Evolutionary conservation across 768 basidiomycete species (phyloP), one percentile per base, ranked within the genome.

Genomic region (Macrolepiota dolichaula): DNA sequence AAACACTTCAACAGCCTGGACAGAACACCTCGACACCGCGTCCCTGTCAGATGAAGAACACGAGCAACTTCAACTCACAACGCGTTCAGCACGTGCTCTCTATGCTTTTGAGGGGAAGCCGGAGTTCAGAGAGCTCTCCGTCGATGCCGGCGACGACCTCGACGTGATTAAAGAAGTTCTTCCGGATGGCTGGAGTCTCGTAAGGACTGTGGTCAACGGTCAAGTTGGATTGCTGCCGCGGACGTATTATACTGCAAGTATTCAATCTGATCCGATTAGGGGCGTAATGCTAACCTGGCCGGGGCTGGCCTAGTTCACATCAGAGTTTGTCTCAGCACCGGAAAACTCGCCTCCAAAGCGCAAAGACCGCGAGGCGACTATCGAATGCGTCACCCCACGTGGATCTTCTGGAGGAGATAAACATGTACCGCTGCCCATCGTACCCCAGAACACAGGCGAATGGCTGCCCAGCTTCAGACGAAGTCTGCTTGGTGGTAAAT

Each of bases 181-280:
- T 1, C 85, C 85, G 6, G 89, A 92, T 64, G 91, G 91, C 4
- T 92, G 91, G 91, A 92, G 91, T 73, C 76, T 93, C 37, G 87
- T 88, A 13, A 83, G 77, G 73, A 80, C 76, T 61, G 29, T 51
- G 19, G 72, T 66, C 11, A 75, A 71, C n/a, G 84, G 83, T 32
- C 85, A 87, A 67, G 72, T 89, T 58, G 91, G 91, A 0, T 72
- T 92, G 61, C 64, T 92, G 51, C 91, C 91, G 19, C 77, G 79
- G 44, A 75, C 83, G 11, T 91, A 92, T 72, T 92, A 91, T 71
- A 87, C 86, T 61, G 90, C 89, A 69, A 57, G 82, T 77, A 54
- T 12, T 27, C 29, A 22, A n/a, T 53, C 19, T 50, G 32, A 57
- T 50, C 51, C 29, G 29, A 32, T 32, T 25, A 50, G 51, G 32